Evolutionary conservation across 2,329 filamentous ascomycete genomes (phyloP).

Genomic region (Magnaporthiopsis rhizophila): DNA sequence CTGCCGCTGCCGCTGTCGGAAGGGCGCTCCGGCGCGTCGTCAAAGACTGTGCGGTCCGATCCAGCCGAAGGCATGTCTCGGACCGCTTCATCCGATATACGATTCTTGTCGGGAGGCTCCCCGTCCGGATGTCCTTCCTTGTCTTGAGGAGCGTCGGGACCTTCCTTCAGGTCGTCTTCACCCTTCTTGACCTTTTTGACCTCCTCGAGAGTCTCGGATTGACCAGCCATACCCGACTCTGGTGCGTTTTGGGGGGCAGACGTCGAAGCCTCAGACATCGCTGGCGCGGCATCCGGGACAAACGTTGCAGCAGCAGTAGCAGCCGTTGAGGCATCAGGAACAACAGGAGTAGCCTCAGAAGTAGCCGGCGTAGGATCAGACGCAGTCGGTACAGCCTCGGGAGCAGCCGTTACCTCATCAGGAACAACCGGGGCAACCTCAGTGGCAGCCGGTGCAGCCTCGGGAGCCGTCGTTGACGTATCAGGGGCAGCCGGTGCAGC

Average conservation of each 20-base stretch:
- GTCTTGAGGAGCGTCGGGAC: constrained; percentile 15
- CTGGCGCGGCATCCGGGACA: not conserved
- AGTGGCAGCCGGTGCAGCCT: not conserved
- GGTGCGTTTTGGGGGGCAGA: not conserved
- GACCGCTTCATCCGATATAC: constrained; percentile 27
- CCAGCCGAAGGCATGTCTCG: constrained; percentile 41
- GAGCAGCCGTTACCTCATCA: not conserved
- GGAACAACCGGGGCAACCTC: not conserved
- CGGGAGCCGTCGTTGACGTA: too few species aligned
- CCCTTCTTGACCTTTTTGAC: constrained; percentile 17
- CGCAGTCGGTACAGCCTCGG: too few species aligned
- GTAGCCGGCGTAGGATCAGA: not conserved
- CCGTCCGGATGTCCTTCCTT: constrained; percentile 27
- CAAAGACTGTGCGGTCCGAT: constrained; percentile 32
- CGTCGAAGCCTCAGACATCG: not conserved
- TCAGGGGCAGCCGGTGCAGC: not conserved
- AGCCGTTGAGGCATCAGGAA: not conserved
- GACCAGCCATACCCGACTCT: not conserved
- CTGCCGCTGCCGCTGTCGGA: constrained; percentile 30
- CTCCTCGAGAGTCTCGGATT: not conserved
- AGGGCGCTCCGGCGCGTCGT: constrained; percentile 27
- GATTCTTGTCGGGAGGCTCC: constrained; percentile 30
- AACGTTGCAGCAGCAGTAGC: too few species aligned
- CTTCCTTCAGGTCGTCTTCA: constrained; percentile 27
- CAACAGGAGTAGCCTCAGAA: not conserved